Base-by-base conservation (phyloP, 2,329 filamentous ascomycete genomes). In the Xylaria multiplex region DNA sequence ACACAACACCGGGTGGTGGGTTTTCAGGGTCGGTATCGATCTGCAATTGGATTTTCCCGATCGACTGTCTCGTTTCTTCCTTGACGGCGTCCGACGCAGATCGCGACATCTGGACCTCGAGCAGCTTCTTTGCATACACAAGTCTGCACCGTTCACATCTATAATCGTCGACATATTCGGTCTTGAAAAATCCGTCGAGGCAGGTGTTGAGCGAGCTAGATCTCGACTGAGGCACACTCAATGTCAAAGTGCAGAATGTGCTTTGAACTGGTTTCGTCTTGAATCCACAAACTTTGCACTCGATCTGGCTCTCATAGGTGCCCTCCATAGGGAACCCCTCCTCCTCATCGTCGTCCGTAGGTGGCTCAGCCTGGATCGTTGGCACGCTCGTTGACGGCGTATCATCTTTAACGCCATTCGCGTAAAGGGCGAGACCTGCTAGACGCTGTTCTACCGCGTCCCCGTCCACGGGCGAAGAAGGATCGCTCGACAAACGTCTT, bases 91-190 rank as follows among this genome's bases (percentile, higher is more conserved):
- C 83, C 0, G 87, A 86, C 24, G 78, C 83, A 3, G 86, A 83
- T 62, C 81, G 85, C 40, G 81, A 79, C 40, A 90, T 76, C 69
- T 93, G 88, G 6, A 83, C 81, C 68, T 87, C 82, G 69, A 93
- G 86, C 57, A 85, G 79, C 35, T 88, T 83, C 59, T 92, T 81
- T 3, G 93, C 93, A 77, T 97, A 91, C 49, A 92, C 80, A n/a
- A 99, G 84, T 24, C 93, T 89, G 76, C 96, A 99, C 79, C 90
- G 92, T 74, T 97, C 96, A 81, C 96, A 99, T 72, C 92, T 94
- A 83, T 96, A 99, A 77, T 97, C 96, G 69, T 98, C 95, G 70
- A 99, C 97, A 77, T 93, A 91, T 78, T 99, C 96, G 0, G 93
- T 93, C 80, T 97, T 97, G 71, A 99, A 90, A 79, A 97, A 90